These are phyloP conservation scores for Nitzschia sp. DNA, from an alignment of 108 stramenopile species.

Conservation along the genomic window DNA sequence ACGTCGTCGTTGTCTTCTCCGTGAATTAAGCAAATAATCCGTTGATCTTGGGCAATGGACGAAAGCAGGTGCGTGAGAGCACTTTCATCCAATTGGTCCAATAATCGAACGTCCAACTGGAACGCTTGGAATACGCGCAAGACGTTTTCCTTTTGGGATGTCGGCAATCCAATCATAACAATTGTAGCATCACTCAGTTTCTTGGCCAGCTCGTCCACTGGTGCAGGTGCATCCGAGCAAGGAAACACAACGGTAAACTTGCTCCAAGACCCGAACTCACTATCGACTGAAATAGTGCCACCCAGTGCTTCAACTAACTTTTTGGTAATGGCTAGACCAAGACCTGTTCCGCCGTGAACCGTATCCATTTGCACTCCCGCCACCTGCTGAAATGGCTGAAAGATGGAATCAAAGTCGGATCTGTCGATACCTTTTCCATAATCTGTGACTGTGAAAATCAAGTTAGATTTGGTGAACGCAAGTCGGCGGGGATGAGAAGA, in stretches of 20 bases:
- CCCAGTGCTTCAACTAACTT: conserved; percentile 44
- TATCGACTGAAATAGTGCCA: conserved; percentile 42
- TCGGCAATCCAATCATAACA: background rate
- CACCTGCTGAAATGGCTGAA: conserved; percentile 48
- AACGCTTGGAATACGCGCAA: conserved; percentile 11
- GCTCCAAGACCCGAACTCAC: conserved; percentile 34
- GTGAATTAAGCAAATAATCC: conserved; percentile 7
- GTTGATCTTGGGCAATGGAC: background rate
- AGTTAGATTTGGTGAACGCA: background rate
- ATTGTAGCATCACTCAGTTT: conserved; percentile 4
- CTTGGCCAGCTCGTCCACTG: background rate
- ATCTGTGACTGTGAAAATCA: conserved; percentile 44
- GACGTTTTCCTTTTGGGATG: background rate
- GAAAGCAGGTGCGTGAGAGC: background rate
- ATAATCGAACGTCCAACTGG: background rate
- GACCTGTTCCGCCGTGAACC: conserved; percentile 34
- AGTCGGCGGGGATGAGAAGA: background rate
- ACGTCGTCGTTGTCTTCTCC: no score
- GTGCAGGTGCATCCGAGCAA: conserved; percentile 9
- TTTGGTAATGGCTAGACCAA: conserved; percentile 49
- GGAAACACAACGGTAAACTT: conserved; percentile 45
- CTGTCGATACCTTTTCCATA: conserved; percentile 47
- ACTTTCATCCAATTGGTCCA: background rate
- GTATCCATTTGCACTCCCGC: conserved; percentile 2
- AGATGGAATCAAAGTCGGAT: conserved; percentile 42